Percentiles rank a stretch among this genome's conserved stretches.
These are phyloP conservation scores for Alternaria viburni DNA, from an alignment of 2,329 filamentous ascomycete species.

Conservation along the genomic window DNA sequence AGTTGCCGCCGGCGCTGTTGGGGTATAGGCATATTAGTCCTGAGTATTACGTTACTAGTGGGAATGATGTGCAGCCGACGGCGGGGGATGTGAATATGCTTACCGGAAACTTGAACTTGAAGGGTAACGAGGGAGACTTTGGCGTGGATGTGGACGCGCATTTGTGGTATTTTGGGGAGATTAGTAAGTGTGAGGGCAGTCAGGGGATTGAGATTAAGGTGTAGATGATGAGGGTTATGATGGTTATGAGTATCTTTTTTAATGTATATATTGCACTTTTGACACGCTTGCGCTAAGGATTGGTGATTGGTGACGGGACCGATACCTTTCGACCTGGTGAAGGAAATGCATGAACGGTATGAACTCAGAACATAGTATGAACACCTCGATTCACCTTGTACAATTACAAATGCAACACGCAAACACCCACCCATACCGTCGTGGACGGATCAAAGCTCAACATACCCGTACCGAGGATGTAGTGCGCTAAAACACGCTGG, in stretches of 20 bases:
- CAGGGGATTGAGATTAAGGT: slow-evolving; percentile 38
- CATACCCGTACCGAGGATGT: neutral
- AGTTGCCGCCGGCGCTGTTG: slow-evolving; percentile 66
- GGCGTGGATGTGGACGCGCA: slow-evolving; percentile 39
- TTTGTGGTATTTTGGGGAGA: slow-evolving; percentile 46
- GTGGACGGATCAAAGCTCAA: neutral
- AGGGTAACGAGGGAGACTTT: slow-evolving; percentile 41
- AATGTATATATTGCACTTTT: neutral
- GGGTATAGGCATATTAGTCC: slow-evolving; percentile 71
- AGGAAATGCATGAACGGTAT: no score
- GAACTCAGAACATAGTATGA: neutral
- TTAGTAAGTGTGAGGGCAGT: slow-evolving; percentile 39
- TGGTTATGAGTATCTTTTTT: neutral
- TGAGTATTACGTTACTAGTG: slow-evolving; percentile 63
- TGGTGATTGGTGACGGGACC: rapidly evolving
- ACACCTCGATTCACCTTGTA: neutral
- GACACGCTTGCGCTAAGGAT: neutral
- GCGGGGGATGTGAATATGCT: slow-evolving; percentile 28
- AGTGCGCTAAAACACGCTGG: neutral
- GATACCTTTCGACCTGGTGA: neutral
- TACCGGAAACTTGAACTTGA: slow-evolving; percentile 26
- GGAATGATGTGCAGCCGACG: slow-evolving; percentile 27
- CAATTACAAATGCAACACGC: neutral
- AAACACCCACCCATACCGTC: neutral
- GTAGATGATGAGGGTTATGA: neutral